These are phyloP conservation scores for Sugiyamaella floridensis DNA, from an alignment of 805 yeast species.

Conservation along the genomic window DNA sequence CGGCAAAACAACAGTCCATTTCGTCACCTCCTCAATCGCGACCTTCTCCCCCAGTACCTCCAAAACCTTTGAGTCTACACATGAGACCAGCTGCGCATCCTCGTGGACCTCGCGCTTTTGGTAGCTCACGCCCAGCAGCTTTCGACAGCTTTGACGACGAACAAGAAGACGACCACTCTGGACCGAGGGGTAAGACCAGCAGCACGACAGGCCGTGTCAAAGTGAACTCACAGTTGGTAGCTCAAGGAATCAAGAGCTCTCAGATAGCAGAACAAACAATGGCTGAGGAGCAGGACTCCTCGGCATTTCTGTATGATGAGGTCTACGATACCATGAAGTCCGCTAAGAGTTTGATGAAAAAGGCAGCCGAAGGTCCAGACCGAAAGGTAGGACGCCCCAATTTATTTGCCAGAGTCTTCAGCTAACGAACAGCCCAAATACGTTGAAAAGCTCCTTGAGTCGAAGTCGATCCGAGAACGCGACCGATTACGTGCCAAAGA, in stretches of 20 bases:
- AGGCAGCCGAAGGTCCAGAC: constrained; percentile 13
- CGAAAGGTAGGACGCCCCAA: constrained; percentile 4
- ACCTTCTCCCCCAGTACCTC: constrained; percentile 1
- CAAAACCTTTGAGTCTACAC: constrained; percentile 6
- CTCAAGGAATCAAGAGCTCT: constrained; percentile 6
- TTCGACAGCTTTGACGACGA: constrained; percentile 9
- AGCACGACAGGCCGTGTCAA: constrained; percentile 1
- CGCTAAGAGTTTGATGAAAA: constrained; percentile 15
- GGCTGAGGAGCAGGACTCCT: constrained; percentile 10
- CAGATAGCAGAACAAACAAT: constrained; percentile 3
- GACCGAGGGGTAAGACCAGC: constrained; percentile 8
- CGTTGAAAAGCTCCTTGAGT: constrained; percentile 37
- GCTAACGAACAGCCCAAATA: constrained; percentile 28
- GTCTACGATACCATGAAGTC: constrained; percentile 40
- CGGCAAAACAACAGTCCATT: too few species aligned
- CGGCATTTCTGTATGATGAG: constrained; percentile 40
- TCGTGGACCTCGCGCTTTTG: constrained; percentile 11
- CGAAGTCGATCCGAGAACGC: constrained; percentile 40
- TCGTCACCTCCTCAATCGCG: too few species aligned
- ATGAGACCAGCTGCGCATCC: constrained; percentile 7
- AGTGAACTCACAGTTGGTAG: constrained; percentile 11
- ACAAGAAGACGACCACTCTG: constrained; percentile 5
- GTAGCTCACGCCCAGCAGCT: constrained; percentile 1
- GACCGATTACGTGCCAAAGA: constrained; percentile 40
- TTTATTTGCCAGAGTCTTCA: not conserved